Evolutionary conservation across 78 protist genomes (phyloP).

Genomic region (Dictyostelium firmibasis): DNA sequence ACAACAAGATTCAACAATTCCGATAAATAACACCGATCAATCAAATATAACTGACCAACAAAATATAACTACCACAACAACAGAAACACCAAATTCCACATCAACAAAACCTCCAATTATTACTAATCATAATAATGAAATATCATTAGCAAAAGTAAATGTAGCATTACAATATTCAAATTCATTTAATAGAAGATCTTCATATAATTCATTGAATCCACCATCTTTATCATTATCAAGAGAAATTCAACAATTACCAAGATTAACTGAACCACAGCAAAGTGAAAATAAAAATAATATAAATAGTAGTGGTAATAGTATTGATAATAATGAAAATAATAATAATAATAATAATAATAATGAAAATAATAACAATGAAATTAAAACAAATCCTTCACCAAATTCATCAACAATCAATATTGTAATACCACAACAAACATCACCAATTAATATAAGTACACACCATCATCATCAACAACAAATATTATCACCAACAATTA

Average conservation of each 20-base stretch:
- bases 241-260: slow-evolving; percentile 2
- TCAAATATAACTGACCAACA: neutral
- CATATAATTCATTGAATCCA: slow-evolving; percentile 28
- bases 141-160: slow-evolving; percentile 29
- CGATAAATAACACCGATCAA: neutral
- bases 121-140: neutral
- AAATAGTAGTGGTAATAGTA: neutral
- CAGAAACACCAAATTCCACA: neutral
- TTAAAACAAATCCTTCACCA: neutral
- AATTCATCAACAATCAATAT: neutral
- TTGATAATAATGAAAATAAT: neutral
- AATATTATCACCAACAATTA: neutral
- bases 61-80: neutral
- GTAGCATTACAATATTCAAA: slow-evolving; percentile 51
- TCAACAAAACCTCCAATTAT: neutral
- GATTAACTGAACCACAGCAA: slow-evolving; percentile 22
- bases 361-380: neutral
- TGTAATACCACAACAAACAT: neutral
- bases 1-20: neutral
- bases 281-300: neutral
- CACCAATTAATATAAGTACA: neutral
- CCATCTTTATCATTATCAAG: neutral
- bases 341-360: neutral
- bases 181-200: slow-evolving; percentile 38
- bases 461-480: neutral